These are phyloP conservation scores for Trichoderma sp. DNA, from an alignment of 2,329 filamentous ascomycete genomes.

Conservation along the genomic window DNA sequence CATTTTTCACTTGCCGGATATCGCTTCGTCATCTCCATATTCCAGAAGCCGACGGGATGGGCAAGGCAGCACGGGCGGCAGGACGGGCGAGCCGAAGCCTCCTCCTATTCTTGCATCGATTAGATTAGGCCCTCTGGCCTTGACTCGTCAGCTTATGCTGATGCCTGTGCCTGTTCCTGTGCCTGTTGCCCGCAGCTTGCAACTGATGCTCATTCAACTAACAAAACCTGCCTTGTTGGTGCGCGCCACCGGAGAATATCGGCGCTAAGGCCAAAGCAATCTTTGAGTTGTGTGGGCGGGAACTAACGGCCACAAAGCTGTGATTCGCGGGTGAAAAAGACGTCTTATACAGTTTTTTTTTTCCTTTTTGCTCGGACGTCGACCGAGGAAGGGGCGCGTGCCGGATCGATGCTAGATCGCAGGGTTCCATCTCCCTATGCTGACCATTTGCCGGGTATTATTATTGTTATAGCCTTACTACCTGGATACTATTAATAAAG, in stretches of 20 bases:
- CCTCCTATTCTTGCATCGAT: neutral
- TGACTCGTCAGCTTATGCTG: neutral
- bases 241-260: constrained; percentile 23
- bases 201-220: neutral
- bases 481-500: neutral
- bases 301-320: constrained; percentile 14
- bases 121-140: neutral
- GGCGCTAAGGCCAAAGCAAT: constrained; percentile 24
- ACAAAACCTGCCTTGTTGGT: neutral
- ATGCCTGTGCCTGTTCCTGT: neutral
- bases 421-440: neutral
- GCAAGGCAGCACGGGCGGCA: neutral
- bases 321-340: constrained; percentile 24
- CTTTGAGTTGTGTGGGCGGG: constrained; percentile 15
- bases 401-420: constrained; percentile 21
- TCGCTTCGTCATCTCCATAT: neutral
- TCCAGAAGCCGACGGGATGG: neutral
- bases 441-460: constrained; percentile 13
- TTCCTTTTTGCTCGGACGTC: constrained; percentile 26
- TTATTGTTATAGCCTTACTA: neutral
- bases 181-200: neutral
- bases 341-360: constrained; percentile 1
- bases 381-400: constrained; percentile 27
- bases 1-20: neutral
- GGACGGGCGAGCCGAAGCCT: neutral